These are phyloP conservation scores for Scheffersomyces lignosus DNA, from an alignment of 805 yeast genomes.

Conservation along the genomic window DNA sequence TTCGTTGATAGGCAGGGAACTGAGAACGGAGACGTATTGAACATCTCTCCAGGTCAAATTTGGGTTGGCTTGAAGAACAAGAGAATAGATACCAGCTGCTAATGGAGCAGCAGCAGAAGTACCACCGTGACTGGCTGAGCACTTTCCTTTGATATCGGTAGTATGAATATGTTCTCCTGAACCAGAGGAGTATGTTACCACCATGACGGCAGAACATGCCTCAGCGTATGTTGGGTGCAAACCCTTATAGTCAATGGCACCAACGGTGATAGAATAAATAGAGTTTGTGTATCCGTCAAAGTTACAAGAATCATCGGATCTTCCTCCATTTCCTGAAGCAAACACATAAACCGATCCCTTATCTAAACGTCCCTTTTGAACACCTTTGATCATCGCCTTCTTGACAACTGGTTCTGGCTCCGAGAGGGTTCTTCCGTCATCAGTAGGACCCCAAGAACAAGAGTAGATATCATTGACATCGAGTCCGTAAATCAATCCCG, in stretches of 20 bases:
- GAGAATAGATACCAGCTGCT: constrained; percentile 92
- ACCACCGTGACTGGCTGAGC: constrained; percentile 85
- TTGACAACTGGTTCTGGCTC: constrained; percentile 79
- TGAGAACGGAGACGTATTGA: constrained; percentile 75
- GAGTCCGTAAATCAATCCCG: constrained; percentile 75
- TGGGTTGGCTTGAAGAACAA: constrained; percentile 82
- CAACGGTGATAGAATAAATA: constrained; percentile 90
- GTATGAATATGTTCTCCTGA: constrained; percentile 87
- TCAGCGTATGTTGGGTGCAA: constrained; percentile 88
- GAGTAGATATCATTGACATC: constrained; percentile 91
- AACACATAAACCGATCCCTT: constrained; percentile 91
- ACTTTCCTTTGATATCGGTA: constrained; percentile 69
- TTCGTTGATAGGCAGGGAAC: constrained; percentile 65
- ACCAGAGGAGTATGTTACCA: constrained; percentile 90
- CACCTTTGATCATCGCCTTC: constrained; percentile 82
- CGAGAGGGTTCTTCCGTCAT: constrained; percentile 83
- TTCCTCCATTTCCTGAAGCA: constrained; percentile 94
- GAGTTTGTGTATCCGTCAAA: constrained; percentile 97
- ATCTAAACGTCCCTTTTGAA: constrained; percentile 73
- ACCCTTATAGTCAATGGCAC: constrained; percentile 88
- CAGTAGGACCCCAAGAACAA: constrained; percentile 98
- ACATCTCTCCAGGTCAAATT: constrained; percentile 93
- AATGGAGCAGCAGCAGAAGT: constrained; percentile 99
- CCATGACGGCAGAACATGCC: constrained; percentile 92
- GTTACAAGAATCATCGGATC: constrained; percentile 83